These are phyloP conservation scores for Pholiota molesta DNA, from an alignment of 768 basidiomycete genomes.

Conservation along the genomic window DNA sequence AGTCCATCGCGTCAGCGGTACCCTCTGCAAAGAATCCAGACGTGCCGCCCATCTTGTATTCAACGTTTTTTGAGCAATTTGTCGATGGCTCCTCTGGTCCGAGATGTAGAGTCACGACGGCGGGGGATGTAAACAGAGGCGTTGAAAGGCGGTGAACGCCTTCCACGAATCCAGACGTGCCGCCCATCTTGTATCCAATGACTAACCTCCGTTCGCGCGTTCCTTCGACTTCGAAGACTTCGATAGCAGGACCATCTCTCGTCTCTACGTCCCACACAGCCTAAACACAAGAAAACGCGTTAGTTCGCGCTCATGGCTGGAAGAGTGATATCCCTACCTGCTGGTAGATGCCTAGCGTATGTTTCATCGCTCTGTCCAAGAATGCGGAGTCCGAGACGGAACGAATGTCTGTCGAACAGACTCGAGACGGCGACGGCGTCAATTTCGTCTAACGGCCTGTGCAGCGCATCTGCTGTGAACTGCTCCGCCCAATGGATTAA, in stretches of 20 bases:
- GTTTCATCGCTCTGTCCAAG: constrained; percentile 89
- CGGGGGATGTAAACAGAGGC: too few species aligned
- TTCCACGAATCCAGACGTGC: constrained; percentile 80
- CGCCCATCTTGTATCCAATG: constrained; percentile 97
- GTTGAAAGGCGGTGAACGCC: too few species aligned
- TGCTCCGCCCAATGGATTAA: too few species aligned
- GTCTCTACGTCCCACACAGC: constrained; percentile 86
- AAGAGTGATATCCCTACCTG: constrained; percentile 30
- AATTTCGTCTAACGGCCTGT: too few species aligned
- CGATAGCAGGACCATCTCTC: constrained; percentile 92
- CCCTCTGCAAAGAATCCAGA: too few species aligned
- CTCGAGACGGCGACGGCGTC: too few species aligned
- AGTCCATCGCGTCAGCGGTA: too few species aligned
- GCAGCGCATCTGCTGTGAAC: too few species aligned
- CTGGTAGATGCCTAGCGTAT: constrained; percentile 95
- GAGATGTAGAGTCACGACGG: too few species aligned
- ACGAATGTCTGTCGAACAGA: constrained; percentile 69
- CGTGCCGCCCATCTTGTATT: too few species aligned
- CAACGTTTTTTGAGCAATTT: too few species aligned
- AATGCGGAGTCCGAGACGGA: constrained; percentile 87
- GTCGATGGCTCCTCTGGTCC: too few species aligned
- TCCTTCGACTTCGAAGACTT: constrained; percentile 95
- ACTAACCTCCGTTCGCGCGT: constrained; percentile 89
- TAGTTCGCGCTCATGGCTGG: neutral
- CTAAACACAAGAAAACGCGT: constrained; percentile 24